Evolutionary conservation across 768 basidiomycete genomes (phyloP), one percentile per base, ranked within the genome.

Genomic region (Xanthoconium purpureum): DNA sequence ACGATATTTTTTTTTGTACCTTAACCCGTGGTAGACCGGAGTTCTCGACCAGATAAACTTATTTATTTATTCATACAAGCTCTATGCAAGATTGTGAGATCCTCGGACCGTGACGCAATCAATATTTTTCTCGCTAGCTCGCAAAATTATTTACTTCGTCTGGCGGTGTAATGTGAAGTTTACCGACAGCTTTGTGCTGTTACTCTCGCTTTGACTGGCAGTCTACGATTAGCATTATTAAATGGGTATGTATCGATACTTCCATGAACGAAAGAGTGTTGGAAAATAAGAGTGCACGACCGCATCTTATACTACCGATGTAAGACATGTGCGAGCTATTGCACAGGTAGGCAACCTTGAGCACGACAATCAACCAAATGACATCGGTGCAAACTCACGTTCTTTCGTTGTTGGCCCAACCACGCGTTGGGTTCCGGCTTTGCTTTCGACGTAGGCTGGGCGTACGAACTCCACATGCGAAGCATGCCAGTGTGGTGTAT

Each of bases 401-500:
- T 80, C 77, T 74, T 73, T 55, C 91, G 79, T 66, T 90, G 85
- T 52, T 83, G 78, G 30, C 80, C 82, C 12, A 92, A 73, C 87
- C 89, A 94, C 56, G 86, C 84, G 6, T 76, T 78, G 20, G 88
- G 83, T 43, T 80, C 77, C 37, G 76, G 72, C 50, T 74, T 75
- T 42, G 63, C 66, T 61, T 73, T 77, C 62, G 78, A 77, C 32
- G 75, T 71, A 55, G 75, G 74, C 54, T 75, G 75, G 24, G 78
- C 76, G 11, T 91, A 72, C 63, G 89, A 87, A 40, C 80, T 78
- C 55, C 88, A 80, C 40, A 81, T 74, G 18, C 76, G 81, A 50
- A 78, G 77, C 79, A 89, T 84, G 12, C 91, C 89, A 42, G 83
- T 73, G 39, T 77, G 77, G 68, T 93, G 91, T 57, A 93, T 77